phyloP scores from a whole-genome alignment of 2,329 filamentous ascomycete species.

The Hypoxylon sp. region DNA sequence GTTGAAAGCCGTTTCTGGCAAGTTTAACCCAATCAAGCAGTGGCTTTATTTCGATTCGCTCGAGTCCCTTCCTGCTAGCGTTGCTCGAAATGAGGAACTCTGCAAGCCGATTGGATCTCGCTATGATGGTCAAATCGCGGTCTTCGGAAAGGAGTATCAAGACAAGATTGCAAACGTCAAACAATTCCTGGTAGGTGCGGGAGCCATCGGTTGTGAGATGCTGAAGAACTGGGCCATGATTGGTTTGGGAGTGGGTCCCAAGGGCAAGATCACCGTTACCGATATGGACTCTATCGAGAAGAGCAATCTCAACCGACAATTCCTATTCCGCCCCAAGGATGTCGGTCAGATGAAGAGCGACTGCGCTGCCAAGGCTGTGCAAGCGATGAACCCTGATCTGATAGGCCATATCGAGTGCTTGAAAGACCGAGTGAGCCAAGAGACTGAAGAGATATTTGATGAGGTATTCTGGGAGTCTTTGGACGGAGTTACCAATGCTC shows the following conservation, averaged over 20 bases:
- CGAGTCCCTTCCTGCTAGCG: slow-evolving; percentile 87
- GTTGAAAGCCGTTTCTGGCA: slow-evolving; percentile 95
- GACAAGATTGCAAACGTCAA: slow-evolving; percentile 91
- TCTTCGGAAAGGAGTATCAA: slow-evolving; percentile 93
- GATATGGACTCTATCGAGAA: slow-evolving; percentile 99
- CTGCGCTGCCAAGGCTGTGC: slow-evolving; percentile 87
- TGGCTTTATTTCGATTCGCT: slow-evolving; percentile 98
- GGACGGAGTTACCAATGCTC: slow-evolving; percentile 94
- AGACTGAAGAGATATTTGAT: slow-evolving; percentile 95
- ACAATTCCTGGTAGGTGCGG: slow-evolving; percentile 94
- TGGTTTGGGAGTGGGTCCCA: slow-evolving; percentile 86
- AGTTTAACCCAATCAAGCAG: slow-evolving; percentile 95
- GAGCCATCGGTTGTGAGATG: slow-evolving; percentile 98
- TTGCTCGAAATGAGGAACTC: slow-evolving; percentile 81
- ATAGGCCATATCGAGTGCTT: slow-evolving; percentile 85
- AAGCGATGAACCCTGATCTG: slow-evolving; percentile 95
- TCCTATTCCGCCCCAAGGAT: slow-evolving; percentile 92
- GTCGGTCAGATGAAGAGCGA: slow-evolving; percentile 98
- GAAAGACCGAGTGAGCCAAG: slow-evolving; percentile 88
- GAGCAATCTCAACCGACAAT: slow-evolving; percentile 98
- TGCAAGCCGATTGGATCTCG: slow-evolving; percentile 87
- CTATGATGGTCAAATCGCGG: slow-evolving; percentile 97
- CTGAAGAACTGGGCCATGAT: slow-evolving; percentile 99
- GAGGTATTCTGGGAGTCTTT: slow-evolving; percentile 90
- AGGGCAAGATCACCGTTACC: slow-evolving; percentile 90